A percentile compares a stretch with the other conserved stretches of the same genome.
Evolutionary conservation across 345 rosid genomes (phyloP).

Genomic region (Populus tremula): DNA sequence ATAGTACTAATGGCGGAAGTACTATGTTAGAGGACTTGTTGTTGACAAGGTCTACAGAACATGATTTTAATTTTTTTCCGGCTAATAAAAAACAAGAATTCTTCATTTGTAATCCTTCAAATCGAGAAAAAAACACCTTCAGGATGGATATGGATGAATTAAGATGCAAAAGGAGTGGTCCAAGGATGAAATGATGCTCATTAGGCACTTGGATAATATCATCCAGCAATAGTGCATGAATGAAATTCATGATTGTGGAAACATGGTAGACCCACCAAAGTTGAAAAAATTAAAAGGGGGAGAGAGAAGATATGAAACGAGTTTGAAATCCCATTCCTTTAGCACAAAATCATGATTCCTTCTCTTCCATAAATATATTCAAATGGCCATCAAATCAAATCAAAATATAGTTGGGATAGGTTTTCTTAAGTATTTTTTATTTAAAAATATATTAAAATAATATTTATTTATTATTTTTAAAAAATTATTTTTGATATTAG

Average conservation of each 20-base stretch:
- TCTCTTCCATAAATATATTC: background rate
- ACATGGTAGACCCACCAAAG: background rate
- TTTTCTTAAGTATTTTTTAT: too few relatives aligned
- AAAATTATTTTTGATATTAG: too few relatives aligned
- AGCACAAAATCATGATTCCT: conserved; percentile 1
- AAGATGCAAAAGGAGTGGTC: background rate
- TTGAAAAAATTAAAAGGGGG: background rate
- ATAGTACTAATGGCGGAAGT: too few relatives aligned
- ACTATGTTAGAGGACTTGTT: too few relatives aligned
- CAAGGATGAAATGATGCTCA: conserved; percentile 2
- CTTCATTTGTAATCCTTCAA: background rate
- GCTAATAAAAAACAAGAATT: background rate
- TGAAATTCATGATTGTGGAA: background rate
- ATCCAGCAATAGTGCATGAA: background rate
- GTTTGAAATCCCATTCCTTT: conserved; percentile 2
- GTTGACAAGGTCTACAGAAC: too few relatives aligned
- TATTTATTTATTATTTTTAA: too few relatives aligned
- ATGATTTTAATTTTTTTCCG: background rate
- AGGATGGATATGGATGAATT: background rate
- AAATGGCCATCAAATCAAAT: conserved; percentile 6
- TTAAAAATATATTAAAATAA: too few relatives aligned
- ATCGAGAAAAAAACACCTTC: background rate
- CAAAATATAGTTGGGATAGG: too few relatives aligned
- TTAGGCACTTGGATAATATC: background rate
- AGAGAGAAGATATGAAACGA: background rate